A percentile compares a stretch with the other conserved stretches of the same genome.
Conservation (phyloP, 306 rosid genomes). For the Acmispon strigosus region DNA sequence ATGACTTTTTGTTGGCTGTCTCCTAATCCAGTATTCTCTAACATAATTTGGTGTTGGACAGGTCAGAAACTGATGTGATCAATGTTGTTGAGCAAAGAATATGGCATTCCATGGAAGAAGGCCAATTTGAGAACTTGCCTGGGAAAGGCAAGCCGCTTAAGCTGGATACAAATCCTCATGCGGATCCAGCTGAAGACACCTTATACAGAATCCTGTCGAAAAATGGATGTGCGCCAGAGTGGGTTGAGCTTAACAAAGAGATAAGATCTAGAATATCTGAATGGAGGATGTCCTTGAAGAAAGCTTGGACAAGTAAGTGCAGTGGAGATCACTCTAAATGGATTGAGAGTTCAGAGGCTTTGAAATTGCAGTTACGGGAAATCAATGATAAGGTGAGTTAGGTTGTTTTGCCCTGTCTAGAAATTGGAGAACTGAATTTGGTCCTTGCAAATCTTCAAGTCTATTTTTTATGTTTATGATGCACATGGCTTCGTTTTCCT, state of each 20-base stretch:
- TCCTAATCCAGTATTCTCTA: not conserved
- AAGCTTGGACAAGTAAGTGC: constrained; percentile 49
- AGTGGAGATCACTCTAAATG: constrained; percentile 46
- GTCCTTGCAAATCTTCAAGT: not conserved
- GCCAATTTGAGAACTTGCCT: constrained; percentile 78
- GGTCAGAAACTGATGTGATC: constrained; percentile 80
- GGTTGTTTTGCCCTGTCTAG: not conserved
- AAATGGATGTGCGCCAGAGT: constrained; percentile 82
- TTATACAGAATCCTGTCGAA: constrained; percentile 64
- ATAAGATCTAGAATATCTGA: constrained; percentile 50
- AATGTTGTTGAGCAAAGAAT: constrained; percentile 91
- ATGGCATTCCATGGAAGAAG: constrained; percentile 97
- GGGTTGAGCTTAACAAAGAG: constrained; percentile 95
- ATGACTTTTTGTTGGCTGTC: not conserved
- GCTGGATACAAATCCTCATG: constrained; percentile 69
- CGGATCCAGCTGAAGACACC: constrained; percentile 90
- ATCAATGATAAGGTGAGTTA: constrained; percentile 62
- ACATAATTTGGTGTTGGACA: constrained; percentile 23
- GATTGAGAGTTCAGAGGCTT: constrained; percentile 45
- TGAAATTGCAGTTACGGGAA: constrained; percentile 48
- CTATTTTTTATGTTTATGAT: not conserved
- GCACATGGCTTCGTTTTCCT: not conserved
- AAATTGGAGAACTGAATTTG: not conserved
- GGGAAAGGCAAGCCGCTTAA: constrained; percentile 91
- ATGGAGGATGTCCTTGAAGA: constrained; percentile 56